These are phyloP conservation scores for Barnettozyma californica DNA, from an alignment of 805 yeast species.

Conservation along the genomic window DNA sequence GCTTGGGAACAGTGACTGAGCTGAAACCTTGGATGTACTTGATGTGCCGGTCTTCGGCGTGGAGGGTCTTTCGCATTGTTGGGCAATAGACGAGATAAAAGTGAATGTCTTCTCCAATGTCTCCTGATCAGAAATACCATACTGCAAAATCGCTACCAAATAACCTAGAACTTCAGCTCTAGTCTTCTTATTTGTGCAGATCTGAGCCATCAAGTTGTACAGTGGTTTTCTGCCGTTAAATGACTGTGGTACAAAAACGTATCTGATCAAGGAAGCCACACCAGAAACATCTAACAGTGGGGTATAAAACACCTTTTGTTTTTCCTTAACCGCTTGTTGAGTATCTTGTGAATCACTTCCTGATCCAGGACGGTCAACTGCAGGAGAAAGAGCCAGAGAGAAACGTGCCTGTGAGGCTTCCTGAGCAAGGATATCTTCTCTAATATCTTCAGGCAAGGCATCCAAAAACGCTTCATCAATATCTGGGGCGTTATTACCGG, in stretches of 20 bases:
- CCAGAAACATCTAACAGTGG: constrained; percentile 75
- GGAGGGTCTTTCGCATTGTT: constrained; percentile 11
- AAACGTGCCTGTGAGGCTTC: constrained; percentile 30
- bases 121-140: constrained; percentile 60
- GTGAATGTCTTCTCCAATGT: constrained; percentile 58
- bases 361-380: not conserved
- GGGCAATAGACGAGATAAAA: constrained; percentile 37
- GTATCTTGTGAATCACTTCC: not conserved
- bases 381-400: constrained; percentile 12
- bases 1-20: constrained; percentile 35
- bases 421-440: constrained; percentile 58
- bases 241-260: constrained; percentile 69
- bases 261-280: constrained; percentile 62
- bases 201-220: constrained; percentile 56
- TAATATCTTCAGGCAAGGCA: constrained; percentile 64
- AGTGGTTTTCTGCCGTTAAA: constrained; percentile 56
- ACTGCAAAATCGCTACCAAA: constrained; percentile 64
- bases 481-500: constrained; percentile 48
- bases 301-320: constrained; percentile 42
- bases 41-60: constrained; percentile 10
- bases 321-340: constrained; percentile 22
- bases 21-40: not conserved
- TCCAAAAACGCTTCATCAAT: constrained; percentile 76
- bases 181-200: constrained; percentile 75
- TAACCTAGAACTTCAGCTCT: constrained; percentile 69